A percentile compares a stretch with the other conserved stretches of the same genome.
Evolutionary conservation across 2,329 filamentous ascomycete species (phyloP).

Genomic region (Aspergillus neotritici): DNA sequence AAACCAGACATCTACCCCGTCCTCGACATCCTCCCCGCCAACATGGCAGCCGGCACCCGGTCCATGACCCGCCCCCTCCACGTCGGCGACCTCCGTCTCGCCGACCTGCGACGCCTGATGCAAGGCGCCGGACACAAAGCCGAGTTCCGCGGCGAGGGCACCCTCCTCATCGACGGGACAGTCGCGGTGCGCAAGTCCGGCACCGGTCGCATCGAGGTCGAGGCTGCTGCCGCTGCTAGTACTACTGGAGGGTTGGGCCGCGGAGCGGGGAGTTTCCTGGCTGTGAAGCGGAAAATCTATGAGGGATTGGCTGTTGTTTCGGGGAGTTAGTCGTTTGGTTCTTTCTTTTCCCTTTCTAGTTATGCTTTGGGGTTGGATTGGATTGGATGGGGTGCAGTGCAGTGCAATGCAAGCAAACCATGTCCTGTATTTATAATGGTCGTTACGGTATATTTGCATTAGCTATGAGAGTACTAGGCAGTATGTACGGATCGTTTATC

Average conservation of each 20-base stretch:
- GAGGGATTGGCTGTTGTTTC: slow-evolving; percentile 88
- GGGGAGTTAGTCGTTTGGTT: slow-evolving; percentile 48
- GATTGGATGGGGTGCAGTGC: background rate
- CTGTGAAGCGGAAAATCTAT: slow-evolving; percentile 87
- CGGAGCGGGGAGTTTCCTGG: slow-evolving; percentile 67
- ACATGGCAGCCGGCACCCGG: slow-evolving; percentile 64
- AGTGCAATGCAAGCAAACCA: background rate
- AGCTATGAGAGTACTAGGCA: too few species aligned
- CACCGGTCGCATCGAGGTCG: slow-evolving; percentile 81
- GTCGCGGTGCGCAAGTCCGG: slow-evolving; percentile 86
- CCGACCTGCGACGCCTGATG: slow-evolving; percentile 81
- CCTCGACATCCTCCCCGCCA: slow-evolving; percentile 55
- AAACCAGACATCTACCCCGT: slow-evolving; percentile 43
- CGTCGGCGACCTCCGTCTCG: slow-evolving; percentile 84
- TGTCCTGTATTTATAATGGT: slow-evolving; percentile 2
- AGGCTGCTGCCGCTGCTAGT: slow-evolving; percentile 55
- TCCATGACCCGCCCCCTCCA: slow-evolving; percentile 82
- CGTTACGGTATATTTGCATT: background rate
- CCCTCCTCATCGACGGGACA: slow-evolving; percentile 77
- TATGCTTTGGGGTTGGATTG: slow-evolving; percentile 1
- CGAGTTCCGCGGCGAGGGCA: slow-evolving; percentile 90
- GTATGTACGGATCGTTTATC: too few species aligned
- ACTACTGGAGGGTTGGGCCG: slow-evolving; percentile 37
- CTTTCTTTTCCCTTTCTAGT: background rate
- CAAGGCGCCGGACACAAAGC: slow-evolving; percentile 75